Evolutionary conservation across 2,329 filamentous ascomycete species (phyloP).

Genomic region (Chaetomiaceae sp.): DNA sequence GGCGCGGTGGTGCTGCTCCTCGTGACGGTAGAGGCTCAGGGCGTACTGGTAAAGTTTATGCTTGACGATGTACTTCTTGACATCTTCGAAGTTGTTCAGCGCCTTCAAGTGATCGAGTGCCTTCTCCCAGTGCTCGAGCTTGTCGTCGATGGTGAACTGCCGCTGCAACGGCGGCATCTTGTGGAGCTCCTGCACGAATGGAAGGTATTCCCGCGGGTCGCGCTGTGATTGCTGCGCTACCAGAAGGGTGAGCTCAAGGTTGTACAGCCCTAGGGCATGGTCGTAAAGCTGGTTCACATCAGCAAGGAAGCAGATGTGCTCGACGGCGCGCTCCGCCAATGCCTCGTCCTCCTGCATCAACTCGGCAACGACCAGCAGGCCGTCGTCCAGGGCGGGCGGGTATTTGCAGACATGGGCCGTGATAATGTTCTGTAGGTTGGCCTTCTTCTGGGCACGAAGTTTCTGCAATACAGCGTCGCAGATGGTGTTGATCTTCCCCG

Average conservation of each 20-base stretch:
- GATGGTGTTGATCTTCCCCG: constrained; percentile 75
- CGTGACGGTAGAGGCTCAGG: constrained; percentile 79
- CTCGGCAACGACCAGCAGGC: constrained; percentile 71
- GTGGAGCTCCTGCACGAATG: constrained; percentile 86
- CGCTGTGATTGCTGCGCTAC: constrained; percentile 95
- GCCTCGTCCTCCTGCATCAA: constrained; percentile 64
- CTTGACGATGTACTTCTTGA: constrained; percentile 72
- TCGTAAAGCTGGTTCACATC: constrained; percentile 92
- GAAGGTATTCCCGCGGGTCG: constrained; percentile 91
- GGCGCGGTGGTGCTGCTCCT: constrained; percentile 58
- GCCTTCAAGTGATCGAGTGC: constrained; percentile 73
- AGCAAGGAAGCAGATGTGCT: constrained; percentile 95
- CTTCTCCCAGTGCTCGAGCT: constrained; percentile 71
- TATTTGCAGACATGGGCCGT: constrained; percentile 92
- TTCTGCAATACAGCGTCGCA: constrained; percentile 77
- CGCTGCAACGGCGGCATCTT: constrained; percentile 65
- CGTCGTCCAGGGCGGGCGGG: constrained; percentile 84
- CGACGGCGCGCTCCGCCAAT: constrained; percentile 81
- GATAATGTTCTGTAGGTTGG: constrained; percentile 83
- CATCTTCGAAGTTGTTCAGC: constrained; percentile 70
- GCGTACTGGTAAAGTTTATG: constrained; percentile 75
- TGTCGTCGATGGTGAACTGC: constrained; percentile 82
- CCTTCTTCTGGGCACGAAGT: constrained; percentile 56
- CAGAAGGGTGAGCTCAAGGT: constrained; percentile 82
- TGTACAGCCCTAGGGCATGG: constrained; percentile 82